These are phyloP conservation scores for Hypocreales sp. DNA, from an alignment of 2,329 filamentous ascomycete species.

Conservation along the genomic window DNA sequence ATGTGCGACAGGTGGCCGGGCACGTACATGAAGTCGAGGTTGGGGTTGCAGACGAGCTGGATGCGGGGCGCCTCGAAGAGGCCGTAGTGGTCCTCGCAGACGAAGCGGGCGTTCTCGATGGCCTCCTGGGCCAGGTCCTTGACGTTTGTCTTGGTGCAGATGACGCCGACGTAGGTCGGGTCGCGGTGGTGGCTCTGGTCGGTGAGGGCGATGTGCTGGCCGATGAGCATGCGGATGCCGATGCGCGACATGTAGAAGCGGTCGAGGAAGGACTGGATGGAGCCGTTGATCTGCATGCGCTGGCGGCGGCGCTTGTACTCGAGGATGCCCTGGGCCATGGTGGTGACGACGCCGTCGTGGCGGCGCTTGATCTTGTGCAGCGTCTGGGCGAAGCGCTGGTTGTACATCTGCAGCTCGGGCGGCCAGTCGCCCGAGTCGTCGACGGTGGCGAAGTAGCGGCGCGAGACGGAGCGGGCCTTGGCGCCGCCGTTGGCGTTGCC, in stretches of 20 bases:
- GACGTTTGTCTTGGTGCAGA: conserved; percentile 97
- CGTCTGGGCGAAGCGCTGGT: conserved; percentile 75
- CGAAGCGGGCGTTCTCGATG: conserved; percentile 97
- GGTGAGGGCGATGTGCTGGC: conserved; percentile 92
- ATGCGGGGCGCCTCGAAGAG: conserved; percentile 94
- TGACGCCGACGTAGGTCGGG: conserved; percentile 92
- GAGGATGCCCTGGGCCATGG: conserved; percentile 91
- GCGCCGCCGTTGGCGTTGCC: conserved; percentile 24
- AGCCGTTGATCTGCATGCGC: conserved; percentile 95
- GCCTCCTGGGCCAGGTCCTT: conserved; percentile 89
- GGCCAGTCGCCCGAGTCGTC: conserved; percentile 87
- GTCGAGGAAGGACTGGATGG: conserved; percentile 94
- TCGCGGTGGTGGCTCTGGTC: conserved; percentile 83
- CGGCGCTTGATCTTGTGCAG: conserved; percentile 89
- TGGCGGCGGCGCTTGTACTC: conserved; percentile 96
- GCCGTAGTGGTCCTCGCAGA: conserved; percentile 97
- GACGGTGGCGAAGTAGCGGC: conserved; percentile 74
- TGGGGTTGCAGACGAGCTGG: conserved; percentile 86
- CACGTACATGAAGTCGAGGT: conserved; percentile 98
- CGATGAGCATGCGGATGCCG: conserved; percentile 97
- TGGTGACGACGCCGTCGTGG: conserved; percentile 95
- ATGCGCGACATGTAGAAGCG: conserved; percentile 99
- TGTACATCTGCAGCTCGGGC: conserved; percentile 86
- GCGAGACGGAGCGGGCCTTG: conserved; percentile 32
- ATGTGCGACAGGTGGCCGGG: conserved; percentile 98